Percentiles rank a stretch among this genome's conserved stretches.
These are phyloP conservation scores for Entophlyctis helioformis DNA, from an alignment of 192 early-diverging fungal species.

Conservation along the genomic window DNA sequence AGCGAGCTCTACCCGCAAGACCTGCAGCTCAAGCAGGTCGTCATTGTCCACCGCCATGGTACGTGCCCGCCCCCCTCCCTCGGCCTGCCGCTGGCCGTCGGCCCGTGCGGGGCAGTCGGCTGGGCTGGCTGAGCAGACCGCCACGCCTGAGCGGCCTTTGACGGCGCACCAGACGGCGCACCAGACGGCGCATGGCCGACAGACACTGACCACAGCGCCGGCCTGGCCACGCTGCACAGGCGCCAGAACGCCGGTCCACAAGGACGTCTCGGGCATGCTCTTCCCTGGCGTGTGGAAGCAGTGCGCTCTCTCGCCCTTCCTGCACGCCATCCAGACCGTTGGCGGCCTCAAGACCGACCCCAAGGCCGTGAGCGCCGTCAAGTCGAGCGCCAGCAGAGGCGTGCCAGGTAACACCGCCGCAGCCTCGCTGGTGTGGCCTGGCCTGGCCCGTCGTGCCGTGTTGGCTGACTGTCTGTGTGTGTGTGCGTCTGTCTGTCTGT, in stretches of 20 bases:
- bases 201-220: neutral
- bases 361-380: constrained; percentile 2
- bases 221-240: neutral
- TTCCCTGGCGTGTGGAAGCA: constrained; percentile 9
- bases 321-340: constrained; percentile 11
- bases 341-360: too few relatives aligned
- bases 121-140: neutral
- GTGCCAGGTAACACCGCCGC: neutral
- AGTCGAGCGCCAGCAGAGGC: constrained; percentile 11
- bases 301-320: constrained; percentile 1
- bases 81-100: neutral
- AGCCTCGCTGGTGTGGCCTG: neutral
- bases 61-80: neutral
- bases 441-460: neutral
- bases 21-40: constrained; percentile 35
- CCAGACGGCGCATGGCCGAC: neutral
- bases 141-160: neutral
- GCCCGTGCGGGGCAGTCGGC: neutral
- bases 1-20: constrained; percentile 20
- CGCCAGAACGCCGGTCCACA: constrained; percentile 25
- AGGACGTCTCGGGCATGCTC: neutral
- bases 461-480: too few relatives aligned
- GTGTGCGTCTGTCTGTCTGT: too few relatives aligned
- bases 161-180: neutral
- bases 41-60: constrained; percentile 38